Evolutionary conservation across 1,284 basidiomycete species (phyloP).

Genomic region (Ustilago vetiveriae): DNA sequence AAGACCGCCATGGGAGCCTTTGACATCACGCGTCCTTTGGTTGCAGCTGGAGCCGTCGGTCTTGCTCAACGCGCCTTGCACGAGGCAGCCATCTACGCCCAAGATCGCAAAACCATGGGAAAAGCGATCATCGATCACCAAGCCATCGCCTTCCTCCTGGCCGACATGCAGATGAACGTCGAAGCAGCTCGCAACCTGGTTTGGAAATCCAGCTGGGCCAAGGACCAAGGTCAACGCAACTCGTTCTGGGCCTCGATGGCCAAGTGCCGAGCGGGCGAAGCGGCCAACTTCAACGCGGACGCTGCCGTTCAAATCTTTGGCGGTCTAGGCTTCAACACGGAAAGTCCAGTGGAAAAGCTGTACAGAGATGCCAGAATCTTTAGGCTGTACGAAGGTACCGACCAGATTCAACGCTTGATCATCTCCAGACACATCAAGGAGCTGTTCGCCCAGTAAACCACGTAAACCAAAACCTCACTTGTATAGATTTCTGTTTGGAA

Average conservation of each 20-base stretch:
- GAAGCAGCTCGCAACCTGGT: conserved; percentile 70
- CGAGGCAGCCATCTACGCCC: conserved; percentile 72
- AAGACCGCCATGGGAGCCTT: conserved; percentile 72
- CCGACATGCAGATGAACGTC: conserved; percentile 72
- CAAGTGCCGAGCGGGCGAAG: conserved; percentile 69
- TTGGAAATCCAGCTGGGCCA: conserved; percentile 70
- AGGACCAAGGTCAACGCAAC: conserved; percentile 71
- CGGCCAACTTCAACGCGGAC: conserved; percentile 57
- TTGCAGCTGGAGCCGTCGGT: conserved; percentile 72
- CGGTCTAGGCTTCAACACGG: conserved; percentile 72
- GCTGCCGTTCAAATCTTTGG: conserved; percentile 69
- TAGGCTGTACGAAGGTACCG: conserved; percentile 64
- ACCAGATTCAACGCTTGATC: conserved; percentile 64
- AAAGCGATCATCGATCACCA: conserved; percentile 72
- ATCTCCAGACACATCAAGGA: conserved; percentile 63
- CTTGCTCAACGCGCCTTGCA: conserved; percentile 71
- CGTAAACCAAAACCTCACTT: too few species aligned
- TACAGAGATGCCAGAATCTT: conserved; percentile 68
- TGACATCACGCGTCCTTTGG: conserved; percentile 70
- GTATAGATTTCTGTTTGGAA: too few species aligned
- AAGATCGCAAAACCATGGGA: conserved; percentile 72
- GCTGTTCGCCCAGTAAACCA: conserved; percentile 45
- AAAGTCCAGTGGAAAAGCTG: conserved; percentile 72
- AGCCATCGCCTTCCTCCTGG: conserved; percentile 72
- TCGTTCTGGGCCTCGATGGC: conserved; percentile 72